Percentiles rank a stretch among this genome's conserved stretches.
phyloP scores from a whole-genome alignment of 352 stramenopile genomes.

The Globisporangium ultimum region DNA sequence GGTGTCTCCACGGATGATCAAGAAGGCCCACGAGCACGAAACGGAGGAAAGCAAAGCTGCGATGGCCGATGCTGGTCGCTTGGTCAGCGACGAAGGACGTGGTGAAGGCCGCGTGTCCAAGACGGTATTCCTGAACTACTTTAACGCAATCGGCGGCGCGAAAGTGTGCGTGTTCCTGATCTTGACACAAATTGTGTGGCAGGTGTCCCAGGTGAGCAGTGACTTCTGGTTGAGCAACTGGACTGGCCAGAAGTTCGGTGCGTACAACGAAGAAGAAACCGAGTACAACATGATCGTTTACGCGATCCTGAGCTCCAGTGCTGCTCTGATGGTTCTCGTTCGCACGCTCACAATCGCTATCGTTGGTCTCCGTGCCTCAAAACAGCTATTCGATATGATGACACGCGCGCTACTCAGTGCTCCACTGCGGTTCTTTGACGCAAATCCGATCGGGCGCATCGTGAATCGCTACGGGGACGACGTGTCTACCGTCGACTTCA shows the following conservation, averaged over 20 bases:
- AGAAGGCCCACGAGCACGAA: slow-evolving; percentile 4
- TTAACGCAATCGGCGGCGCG: slow-evolving; percentile 30
- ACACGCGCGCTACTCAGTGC: slow-evolving; percentile 72
- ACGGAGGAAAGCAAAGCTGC: slow-evolving; percentile 1
- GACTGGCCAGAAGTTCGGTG: slow-evolving; percentile 3
- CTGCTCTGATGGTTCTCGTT: slow-evolving; percentile 25
- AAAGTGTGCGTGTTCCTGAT: slow-evolving; percentile 13
- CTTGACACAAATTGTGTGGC: slow-evolving; percentile 11
- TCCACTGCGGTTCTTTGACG: slow-evolving; percentile 88
- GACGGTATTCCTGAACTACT: slow-evolving; percentile 34
- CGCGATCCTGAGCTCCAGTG: slow-evolving; percentile 8
- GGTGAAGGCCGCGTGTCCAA: slow-evolving; percentile 32
- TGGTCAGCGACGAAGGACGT: slow-evolving; percentile 41
- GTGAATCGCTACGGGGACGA: slow-evolving; percentile 85
- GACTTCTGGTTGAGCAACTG: slow-evolving; percentile 27
- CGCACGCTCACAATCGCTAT: slow-evolving; percentile 20
- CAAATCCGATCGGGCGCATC: slow-evolving; percentile 80
- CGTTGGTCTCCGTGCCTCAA: slow-evolving; percentile 21
- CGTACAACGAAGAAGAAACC: not conserved
- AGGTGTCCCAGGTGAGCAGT: slow-evolving; percentile 15
- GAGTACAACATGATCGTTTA: slow-evolving; percentile 25
- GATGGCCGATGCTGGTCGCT: slow-evolving; percentile 2
- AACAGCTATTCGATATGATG: slow-evolving; percentile 71
- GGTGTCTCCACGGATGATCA: slow-evolving; percentile 1
- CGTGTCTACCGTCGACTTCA: slow-evolving; percentile 81